Conservation (phyloP, 2,329 filamentous ascomycete species). For the Alternaria ethzedia region DNA sequence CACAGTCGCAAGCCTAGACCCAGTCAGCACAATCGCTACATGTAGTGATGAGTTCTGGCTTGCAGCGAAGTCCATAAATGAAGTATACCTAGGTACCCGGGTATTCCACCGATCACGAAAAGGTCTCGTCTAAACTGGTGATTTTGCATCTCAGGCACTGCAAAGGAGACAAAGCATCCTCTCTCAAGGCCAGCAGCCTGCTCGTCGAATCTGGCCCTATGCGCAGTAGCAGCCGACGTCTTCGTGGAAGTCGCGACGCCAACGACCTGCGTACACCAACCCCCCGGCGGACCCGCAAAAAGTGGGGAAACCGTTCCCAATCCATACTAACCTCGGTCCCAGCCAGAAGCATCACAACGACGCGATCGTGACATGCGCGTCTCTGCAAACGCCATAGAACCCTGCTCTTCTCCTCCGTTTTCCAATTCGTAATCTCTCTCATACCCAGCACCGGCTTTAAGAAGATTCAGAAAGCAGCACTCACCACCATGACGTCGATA, state of each 20-base stretch:
- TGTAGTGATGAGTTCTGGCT: too few species aligned
- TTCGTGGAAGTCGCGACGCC: neutral
- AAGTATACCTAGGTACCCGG: too few species aligned
- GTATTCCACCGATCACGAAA: too few species aligned
- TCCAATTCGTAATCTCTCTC: too few species aligned
- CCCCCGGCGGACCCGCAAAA: neutral
- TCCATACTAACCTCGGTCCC: conserved; percentile 6
- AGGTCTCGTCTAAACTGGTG: too few species aligned
- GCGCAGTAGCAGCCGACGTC: neutral
- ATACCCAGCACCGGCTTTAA: neutral
- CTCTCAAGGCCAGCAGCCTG: too few species aligned
- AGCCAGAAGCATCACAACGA: conserved; percentile 2
- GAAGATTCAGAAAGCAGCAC: neutral
- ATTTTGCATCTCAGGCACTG: too few species aligned
- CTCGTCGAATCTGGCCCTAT: too few species aligned
- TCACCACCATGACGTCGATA: conserved; percentile 19
- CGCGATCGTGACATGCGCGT: neutral
- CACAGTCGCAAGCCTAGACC: too few species aligned
- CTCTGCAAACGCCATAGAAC: neutral
- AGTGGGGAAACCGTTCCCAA: conserved; percentile 8
- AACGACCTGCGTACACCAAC: neutral
- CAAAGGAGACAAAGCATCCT: too few species aligned
- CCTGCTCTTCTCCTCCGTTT: neutral
- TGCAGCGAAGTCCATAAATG: too few species aligned
- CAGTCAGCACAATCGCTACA: too few species aligned